These are phyloP conservation scores for Lentinula detonsa DNA, from an alignment of 768 basidiomycete species.

Conservation along the genomic window DNA sequence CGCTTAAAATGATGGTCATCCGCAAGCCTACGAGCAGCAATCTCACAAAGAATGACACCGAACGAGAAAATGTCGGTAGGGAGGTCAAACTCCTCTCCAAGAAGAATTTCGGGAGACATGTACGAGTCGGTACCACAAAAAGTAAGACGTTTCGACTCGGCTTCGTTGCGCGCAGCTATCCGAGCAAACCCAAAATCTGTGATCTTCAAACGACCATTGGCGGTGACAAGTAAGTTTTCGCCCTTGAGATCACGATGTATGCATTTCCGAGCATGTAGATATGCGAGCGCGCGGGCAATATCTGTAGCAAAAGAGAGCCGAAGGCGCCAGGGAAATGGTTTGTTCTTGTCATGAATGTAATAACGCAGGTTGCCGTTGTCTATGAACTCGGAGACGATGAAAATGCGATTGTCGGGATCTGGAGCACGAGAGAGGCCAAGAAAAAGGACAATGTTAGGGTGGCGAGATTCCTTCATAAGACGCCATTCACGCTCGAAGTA, in stretches of 20 bases:
- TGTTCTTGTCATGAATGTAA: slow-evolving; percentile 82
- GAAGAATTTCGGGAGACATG: slow-evolving; percentile 95
- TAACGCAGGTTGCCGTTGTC: slow-evolving; percentile 86
- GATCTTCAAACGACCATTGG: slow-evolving; percentile 92
- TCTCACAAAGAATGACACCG: slow-evolving; percentile 91
- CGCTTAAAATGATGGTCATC: slow-evolving; percentile 79
- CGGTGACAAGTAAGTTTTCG: slow-evolving; percentile 93
- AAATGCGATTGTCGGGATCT: slow-evolving; percentile 75
- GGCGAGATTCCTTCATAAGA: slow-evolving; percentile 92
- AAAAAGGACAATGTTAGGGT: slow-evolving; percentile 91
- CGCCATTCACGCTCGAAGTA: slow-evolving; percentile 99
- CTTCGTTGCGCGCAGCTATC: slow-evolving; percentile 87
- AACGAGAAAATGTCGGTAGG: slow-evolving; percentile 94
- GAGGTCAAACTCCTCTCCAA: slow-evolving; percentile 88
- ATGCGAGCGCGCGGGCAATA: slow-evolving; percentile 91
- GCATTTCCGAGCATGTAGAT: slow-evolving; percentile 90
- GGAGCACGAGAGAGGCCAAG: slow-evolving; percentile 84
- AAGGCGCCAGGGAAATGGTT: slow-evolving; percentile 89
- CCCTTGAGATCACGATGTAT: slow-evolving; percentile 93
- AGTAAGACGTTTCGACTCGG: slow-evolving; percentile 80
- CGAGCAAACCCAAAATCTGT: slow-evolving; percentile 99
- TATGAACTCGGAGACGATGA: slow-evolving; percentile 93
- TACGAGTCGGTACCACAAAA: slow-evolving; percentile 91
- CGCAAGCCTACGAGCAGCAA: slow-evolving; percentile 77
- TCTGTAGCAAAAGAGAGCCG: slow-evolving; percentile 94